phyloP scores from a whole-genome alignment of 2,329 filamentous ascomycete species.

The Monosporascus sp. region DNA sequence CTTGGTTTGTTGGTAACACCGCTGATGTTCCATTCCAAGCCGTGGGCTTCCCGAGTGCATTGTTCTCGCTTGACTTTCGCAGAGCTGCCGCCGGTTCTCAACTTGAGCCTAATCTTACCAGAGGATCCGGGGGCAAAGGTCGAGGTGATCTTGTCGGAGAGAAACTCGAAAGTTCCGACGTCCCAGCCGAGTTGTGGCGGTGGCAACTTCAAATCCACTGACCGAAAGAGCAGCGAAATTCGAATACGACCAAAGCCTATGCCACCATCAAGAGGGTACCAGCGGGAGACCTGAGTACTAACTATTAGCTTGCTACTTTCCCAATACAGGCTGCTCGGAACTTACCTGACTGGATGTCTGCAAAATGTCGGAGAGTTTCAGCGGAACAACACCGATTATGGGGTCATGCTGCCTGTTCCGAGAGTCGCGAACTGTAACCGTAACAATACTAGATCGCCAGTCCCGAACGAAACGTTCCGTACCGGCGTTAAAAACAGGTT shows the following conservation, averaged over 20 bases:
- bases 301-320: constrained; percentile 18
- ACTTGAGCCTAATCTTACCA: constrained; percentile 67
- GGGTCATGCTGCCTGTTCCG: constrained; percentile 91
- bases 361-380: constrained; percentile 84
- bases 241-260: constrained; percentile 87
- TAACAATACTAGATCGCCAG: constrained; percentile 84
- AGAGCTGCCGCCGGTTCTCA: constrained; percentile 81
- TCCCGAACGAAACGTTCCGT: constrained; percentile 91
- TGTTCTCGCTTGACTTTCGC: constrained; percentile 62
- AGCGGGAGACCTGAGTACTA: constrained; percentile 51
- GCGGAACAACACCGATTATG: constrained; percentile 83
- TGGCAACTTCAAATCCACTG: constrained; percentile 81
- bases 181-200: constrained; percentile 87
- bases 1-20: constrained; percentile 34
- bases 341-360: constrained; percentile 72
- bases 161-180: constrained; percentile 89
- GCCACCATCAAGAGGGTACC: constrained; percentile 95
- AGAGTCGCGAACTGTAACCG: constrained; percentile 81
- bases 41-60: constrained; percentile 57
- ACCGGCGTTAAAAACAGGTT: constrained; percentile 95
- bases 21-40: constrained; percentile 44
- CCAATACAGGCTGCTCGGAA: background rate
- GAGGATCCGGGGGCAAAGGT: constrained; percentile 44
- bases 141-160: constrained; percentile 64
- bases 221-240: constrained; percentile 85